Percentiles rank a stretch among this genome's conserved stretches.
These are phyloP conservation scores for Phyllosticta capitalensis DNA, from an alignment of 2,329 filamentous ascomycete genomes.

Conservation along the genomic window DNA sequence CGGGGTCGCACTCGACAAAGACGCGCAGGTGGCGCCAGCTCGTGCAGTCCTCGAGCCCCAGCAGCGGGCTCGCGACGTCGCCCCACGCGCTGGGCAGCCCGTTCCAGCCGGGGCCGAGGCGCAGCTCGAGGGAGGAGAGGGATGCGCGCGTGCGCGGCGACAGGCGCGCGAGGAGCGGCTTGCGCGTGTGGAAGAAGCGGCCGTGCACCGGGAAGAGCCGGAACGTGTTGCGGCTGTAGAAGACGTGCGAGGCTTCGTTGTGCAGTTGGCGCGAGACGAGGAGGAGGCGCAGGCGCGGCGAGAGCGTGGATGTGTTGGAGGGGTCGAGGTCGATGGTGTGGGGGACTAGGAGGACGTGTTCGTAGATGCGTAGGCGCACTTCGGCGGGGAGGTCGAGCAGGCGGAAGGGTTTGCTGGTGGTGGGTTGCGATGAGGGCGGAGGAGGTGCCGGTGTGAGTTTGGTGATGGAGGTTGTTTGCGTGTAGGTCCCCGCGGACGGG, in stretches of 20 bases:
- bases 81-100: conserved; percentile 59
- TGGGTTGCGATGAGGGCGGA: neutral
- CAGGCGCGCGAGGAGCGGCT: conserved; percentile 59
- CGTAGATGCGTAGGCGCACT: conserved; percentile 42
- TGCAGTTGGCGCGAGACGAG: conserved; percentile 47
- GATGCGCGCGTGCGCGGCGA: conserved; percentile 49
- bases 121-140: conserved; percentile 57
- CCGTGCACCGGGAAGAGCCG: conserved; percentile 45
- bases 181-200: conserved; percentile 61
- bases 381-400: conserved; percentile 47
- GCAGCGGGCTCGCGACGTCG: conserved; percentile 11
- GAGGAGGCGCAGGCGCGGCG: conserved; percentile 53
- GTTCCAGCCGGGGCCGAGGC: conserved; percentile 64
- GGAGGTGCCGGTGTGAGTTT: neutral
- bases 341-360: conserved; percentile 39
- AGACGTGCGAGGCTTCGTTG: conserved; percentile 41
- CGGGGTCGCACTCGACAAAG: conserved; percentile 65
- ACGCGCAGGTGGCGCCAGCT: conserved; percentile 53
- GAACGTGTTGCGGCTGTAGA: conserved; percentile 45
- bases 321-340: conserved; percentile 57
- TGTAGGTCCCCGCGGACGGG: neutral
- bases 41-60: conserved; percentile 55
- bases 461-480: neutral
- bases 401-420: conserved; percentile 29
- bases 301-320: conserved; percentile 53